Evolutionary conservation across 805 yeast species (phyloP).

Genomic region (Yarrowia sp.): DNA sequence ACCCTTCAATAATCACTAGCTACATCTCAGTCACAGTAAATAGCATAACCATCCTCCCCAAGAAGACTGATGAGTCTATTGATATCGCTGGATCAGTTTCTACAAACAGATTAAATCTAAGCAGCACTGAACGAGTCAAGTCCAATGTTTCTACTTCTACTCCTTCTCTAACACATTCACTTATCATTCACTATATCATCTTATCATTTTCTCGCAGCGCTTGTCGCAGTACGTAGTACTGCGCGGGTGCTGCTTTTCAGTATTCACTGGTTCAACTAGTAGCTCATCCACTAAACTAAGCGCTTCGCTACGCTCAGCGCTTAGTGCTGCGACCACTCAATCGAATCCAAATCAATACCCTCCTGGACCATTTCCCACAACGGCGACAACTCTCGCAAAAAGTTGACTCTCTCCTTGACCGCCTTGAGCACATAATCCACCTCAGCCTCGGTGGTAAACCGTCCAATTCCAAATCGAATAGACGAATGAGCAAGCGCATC

Average conservation of each 20-base stretch:
- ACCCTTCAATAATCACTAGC: no score
- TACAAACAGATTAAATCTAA: no score
- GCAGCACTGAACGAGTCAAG: no score
- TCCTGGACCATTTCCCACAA: conserved; percentile 99
- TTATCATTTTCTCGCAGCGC: background rate
- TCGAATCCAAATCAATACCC: conserved; percentile 89
- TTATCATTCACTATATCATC: conserved; percentile 19
- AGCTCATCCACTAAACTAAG: no score
- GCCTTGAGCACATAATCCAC: conserved; percentile 91
- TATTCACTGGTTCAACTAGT: no score
- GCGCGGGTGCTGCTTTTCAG: no score
- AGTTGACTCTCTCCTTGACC: conserved; percentile 82
- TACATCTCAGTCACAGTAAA: no score
- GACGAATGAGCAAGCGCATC: conserved; percentile 99
- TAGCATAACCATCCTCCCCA: no score
- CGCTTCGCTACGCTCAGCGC: background rate
- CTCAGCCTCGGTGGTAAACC: conserved; percentile 96
- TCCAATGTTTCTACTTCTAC: no score
- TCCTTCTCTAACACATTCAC: no score
- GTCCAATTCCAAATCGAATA: conserved; percentile 93
- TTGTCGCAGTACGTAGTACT: background rate
- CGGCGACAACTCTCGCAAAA: conserved; percentile 89
- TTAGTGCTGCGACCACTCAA: conserved; percentile 97
- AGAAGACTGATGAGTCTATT: no score
- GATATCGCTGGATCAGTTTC: no score